phyloP scores from a whole-genome alignment of 2,329 filamentous ascomycete species.

The Fusarium pilosicola region DNA sequence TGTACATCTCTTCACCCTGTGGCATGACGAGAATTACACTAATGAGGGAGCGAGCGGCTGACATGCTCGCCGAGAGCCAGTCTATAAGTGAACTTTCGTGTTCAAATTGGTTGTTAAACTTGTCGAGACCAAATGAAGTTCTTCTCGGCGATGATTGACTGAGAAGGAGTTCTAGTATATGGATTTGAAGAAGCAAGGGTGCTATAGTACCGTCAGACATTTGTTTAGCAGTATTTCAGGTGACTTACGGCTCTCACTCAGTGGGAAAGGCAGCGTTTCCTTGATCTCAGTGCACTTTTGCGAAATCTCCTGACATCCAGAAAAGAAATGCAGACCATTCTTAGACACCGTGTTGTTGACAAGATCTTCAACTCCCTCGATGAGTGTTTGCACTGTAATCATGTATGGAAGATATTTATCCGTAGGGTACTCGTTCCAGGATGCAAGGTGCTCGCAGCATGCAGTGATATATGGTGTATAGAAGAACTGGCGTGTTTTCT shows the following conservation, averaged over 20 bases:
- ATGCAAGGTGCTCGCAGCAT: constrained; percentile 39
- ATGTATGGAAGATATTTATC: constrained; percentile 45
- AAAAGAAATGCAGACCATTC: constrained; percentile 2
- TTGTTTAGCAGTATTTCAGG: too few relatives aligned
- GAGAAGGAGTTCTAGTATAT: constrained; percentile 44
- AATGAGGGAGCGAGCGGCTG: constrained; percentile 40
- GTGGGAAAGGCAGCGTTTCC: constrained; percentile 34
- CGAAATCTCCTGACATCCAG: constrained; percentile 13
- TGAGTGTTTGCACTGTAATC: constrained; percentile 38
- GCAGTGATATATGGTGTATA: constrained; percentile 38
- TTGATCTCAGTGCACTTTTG: constrained; percentile 33
- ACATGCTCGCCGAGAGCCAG: constrained; percentile 46
- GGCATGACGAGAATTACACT: constrained; percentile 39
- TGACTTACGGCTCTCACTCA: constrained; percentile 43
- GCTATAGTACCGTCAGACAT: too few relatives aligned
- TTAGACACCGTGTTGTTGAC: neutral
- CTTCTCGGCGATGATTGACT: constrained; percentile 42
- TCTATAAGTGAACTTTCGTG: constrained; percentile 26
- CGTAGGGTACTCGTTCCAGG: constrained; percentile 15
- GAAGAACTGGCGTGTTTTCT: constrained; percentile 43
- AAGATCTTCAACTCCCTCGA: constrained; percentile 42
- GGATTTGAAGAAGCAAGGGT: constrained; percentile 37
- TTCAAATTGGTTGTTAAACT: constrained; percentile 20
- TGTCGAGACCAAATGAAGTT: constrained; percentile 42
- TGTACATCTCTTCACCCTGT: constrained; percentile 37